Base-by-base conservation (phyloP, 2,329 filamentous ascomycete species). In the Fusarium algeriense region DNA sequence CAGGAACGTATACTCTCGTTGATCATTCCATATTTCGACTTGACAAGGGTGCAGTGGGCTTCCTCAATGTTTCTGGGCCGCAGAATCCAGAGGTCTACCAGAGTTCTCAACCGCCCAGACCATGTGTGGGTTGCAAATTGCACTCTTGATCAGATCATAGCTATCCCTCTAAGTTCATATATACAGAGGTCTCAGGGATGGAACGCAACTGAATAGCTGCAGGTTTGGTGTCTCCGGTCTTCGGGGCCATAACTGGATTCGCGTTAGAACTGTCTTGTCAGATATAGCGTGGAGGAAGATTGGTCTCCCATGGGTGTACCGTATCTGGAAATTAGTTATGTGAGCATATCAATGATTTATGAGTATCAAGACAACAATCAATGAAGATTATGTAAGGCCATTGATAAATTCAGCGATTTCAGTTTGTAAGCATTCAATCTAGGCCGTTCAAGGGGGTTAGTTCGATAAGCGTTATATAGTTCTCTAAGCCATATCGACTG, bases 21-120 rank as follows among this genome's bases (percentile, higher is more conserved):
- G 58, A 69, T 9, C 66, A 67, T 46, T 49, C 66, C 26, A 67
- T 69, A 19, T 69, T 69, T 9, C 63, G 66, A 2, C 14, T 69
- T 5, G 63, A 69, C 10, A 69, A 69, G 23, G 63, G 66, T 3
- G 66, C 63, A 20, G 66, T 69, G n/a, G 55, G 55, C 6, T 58
- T 52, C 13, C 44, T 58, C 8, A 50, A 57, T 12, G 41, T 57
- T 15, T 57, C 54, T 6, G 32, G 54, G 3, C 32, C 30, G 6
- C 54, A 35, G 4, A 48, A 57, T 14, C 54, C 43, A 1, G 34
- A 19, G 2, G 23, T 57, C 1, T 57, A 57, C 28, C 32, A 57
- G 41, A 57, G 54, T 23, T 46, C 43, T 17, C 41, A 57, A 14
- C 43, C 54, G 10, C 54, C 54, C 26, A 49, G 43, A 17, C 54